Conservation (phyloP, 352 stramenopile genomes). For the Aphanomyces astaci region DNA sequence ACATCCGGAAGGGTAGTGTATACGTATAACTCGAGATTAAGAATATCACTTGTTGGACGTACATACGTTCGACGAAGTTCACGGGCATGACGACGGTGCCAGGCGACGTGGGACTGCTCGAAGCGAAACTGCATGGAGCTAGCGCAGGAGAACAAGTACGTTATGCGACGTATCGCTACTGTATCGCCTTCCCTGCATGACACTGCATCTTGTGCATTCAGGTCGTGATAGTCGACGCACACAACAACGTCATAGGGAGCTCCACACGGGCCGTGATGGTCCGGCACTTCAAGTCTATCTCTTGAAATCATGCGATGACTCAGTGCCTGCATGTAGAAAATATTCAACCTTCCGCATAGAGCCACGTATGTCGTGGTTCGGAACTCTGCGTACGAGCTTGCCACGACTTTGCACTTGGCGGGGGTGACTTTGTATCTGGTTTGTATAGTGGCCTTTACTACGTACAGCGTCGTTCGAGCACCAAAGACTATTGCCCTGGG, state of each 20-base stretch:
- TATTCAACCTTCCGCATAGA: constrained; percentile 70
- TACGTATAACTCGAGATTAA: too few relatives aligned
- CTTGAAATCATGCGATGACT: too few relatives aligned
- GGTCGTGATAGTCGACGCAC: constrained; percentile 73
- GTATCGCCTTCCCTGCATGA: not conserved
- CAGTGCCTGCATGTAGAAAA: constrained; percentile 37
- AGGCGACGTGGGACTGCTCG: not conserved
- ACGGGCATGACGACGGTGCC: not conserved
- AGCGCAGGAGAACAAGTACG: constrained; percentile 6
- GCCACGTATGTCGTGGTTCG: constrained; percentile 84
- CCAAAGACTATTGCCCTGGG: constrained; percentile 84
- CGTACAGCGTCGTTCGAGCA: constrained; percentile 76
- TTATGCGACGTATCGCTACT: not conserved
- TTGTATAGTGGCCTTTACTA: constrained; percentile 59
- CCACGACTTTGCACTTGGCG: not conserved
- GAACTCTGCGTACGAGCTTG: constrained; percentile 45
- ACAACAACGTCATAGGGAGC: constrained; percentile 73
- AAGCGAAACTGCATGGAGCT: constrained; percentile 8
- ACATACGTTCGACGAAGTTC: not conserved
- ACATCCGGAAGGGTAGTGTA: too few relatives aligned
- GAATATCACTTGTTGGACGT: not conserved
- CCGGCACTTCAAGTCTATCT: not conserved
- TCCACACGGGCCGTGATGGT: constrained; percentile 75
- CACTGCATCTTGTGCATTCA: constrained; percentile 21
- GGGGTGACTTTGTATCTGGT: too few relatives aligned